Evolutionary conservation across 768 basidiomycete genomes (phyloP), one percentile per base, ranked within the genome.

Genomic region (Xerocomus spinulosus): DNA sequence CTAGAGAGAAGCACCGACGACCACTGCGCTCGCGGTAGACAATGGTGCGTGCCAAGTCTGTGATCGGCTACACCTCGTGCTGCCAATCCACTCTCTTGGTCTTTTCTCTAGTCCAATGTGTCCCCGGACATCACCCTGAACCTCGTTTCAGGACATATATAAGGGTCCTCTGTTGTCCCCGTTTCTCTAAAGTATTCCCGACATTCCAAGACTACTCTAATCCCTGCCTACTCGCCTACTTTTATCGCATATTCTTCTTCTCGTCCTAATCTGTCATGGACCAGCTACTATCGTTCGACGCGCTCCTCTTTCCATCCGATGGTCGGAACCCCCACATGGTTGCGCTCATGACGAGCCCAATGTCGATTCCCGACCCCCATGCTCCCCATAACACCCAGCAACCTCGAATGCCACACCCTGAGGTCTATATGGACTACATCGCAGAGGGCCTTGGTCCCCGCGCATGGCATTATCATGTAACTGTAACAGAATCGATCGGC

Each of bases 371-470:
- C 15, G 66, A 71, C 47, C 73, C 75, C 38, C 75, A 77, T 49
- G 68, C 68, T 13, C 66, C 73, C 10, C 75, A 75, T 45, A 72
- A 72, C 36, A 62, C 69, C 46, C 66, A 73, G 24, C 74, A 75
- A 26, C 68, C 80, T 38, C 81, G 83, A 44, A 77, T 87, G 73
- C 88, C 88, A 0, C 88, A 91, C 64, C 88, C 88, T 10, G 87
- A 90, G 64, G 78, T 87, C 34, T 80, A 85, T 61, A 91, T 91
- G 87, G 86, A 90, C 67, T 86, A 83, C 67, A 82, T 91, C 56
- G 86, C 85, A 59, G 85, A 89, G 68, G 77, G 79, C 44, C 73
- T 79, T 50, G 83, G 82, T 26, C 68, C 79, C 15, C 76, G 81
- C 48, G 78, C 82, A 14, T 90, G 87, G 87, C 77, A 78, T 58